These are phyloP conservation scores for Backusella macrospora DNA, from an alignment of 192 early-diverging fungal species.

Conservation along the genomic window DNA sequence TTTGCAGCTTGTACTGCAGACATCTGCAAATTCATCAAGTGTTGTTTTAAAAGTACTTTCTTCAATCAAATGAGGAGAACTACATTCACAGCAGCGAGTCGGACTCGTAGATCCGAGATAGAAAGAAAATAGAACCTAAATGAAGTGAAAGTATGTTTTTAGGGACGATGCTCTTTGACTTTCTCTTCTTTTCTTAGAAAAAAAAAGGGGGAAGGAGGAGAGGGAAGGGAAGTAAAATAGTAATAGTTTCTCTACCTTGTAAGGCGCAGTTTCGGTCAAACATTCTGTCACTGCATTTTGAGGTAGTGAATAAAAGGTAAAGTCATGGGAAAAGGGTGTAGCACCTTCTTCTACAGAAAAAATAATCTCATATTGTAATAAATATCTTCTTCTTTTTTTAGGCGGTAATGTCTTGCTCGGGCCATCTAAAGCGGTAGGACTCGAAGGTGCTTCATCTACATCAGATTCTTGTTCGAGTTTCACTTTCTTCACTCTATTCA, in stretches of 20 bases:
- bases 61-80: background rate
- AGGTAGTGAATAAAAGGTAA: conserved; percentile 9
- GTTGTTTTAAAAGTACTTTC: background rate
- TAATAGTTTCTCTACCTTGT: conserved; percentile 6
- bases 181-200: background rate
- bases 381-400: conserved; percentile 21
- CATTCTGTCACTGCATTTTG: conserved; percentile 19
- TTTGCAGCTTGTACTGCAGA: conserved; percentile 18
- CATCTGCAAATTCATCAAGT: conserved; percentile 12
- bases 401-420: conserved; percentile 1
- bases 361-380: conserved; percentile 17
- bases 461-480: conserved; percentile 19
- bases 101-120: conserved; percentile 10
- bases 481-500: conserved; percentile 16
- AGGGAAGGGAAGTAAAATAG: background rate
- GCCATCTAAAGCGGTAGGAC: background rate
- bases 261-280: conserved; percentile 15
- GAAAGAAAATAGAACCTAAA: conserved; percentile 20
- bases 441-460: conserved; percentile 9
- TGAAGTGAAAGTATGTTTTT: background rate
- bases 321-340: background rate
- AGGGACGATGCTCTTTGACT: background rate
- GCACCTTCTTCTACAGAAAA: conserved; percentile 13
- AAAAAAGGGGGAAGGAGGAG: background rate
- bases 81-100: conserved; percentile 7